Base-by-base conservation (phyloP, 148 eudicot genomes). In the Rhododendron kiyosumense region DNA sequence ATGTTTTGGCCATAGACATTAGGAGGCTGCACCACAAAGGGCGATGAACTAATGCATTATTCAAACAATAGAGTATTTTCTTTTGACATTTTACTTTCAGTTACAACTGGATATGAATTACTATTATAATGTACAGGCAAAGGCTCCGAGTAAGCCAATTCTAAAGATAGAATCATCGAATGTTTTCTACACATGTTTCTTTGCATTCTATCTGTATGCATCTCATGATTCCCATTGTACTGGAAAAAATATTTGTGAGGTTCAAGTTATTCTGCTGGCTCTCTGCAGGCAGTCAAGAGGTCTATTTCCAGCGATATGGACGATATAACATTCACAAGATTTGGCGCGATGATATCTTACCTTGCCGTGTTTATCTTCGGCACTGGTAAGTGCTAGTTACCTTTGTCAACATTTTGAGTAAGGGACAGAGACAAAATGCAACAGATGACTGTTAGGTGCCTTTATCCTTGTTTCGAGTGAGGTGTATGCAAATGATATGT, bases 311-410 rank as follows among this genome's bases (percentile, higher is more conserved):
- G 87, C 90, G 88, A 41, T 97, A 95, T 86, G 99, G 99, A 48
- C 86, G 83, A 82, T 92, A 82, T 78, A 88, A 91, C 89, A 95
- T 95, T 86, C 86, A 90, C 85, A 93, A 90, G 85, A 97, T 97
- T 84, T 97, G 98, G 99, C 88, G 93, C 73, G 95, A 97, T 84
- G 98, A 97, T 84, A 89, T 95, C 81, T 89, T 97, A 71, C 99
- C 98, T 84, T 97, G 99, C 76, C 96, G 99, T 81, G 87, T 90
- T 76, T 97, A 95, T 90, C 94, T 95, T 83, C 93, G 98, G 67
- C 99, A 97, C 85, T 97, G 99, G 99, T 97, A 81, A 88, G 91
- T 88, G 57, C 34, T 59, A 69, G 69, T 73, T 71, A 57, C 63
- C n/a, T 79, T 81, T 17, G 7, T 63, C 83, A 30, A 52, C 30